Conservation (phyloP, 2,329 filamentous ascomycete genomes). For the Fusarium sp. region DNA sequence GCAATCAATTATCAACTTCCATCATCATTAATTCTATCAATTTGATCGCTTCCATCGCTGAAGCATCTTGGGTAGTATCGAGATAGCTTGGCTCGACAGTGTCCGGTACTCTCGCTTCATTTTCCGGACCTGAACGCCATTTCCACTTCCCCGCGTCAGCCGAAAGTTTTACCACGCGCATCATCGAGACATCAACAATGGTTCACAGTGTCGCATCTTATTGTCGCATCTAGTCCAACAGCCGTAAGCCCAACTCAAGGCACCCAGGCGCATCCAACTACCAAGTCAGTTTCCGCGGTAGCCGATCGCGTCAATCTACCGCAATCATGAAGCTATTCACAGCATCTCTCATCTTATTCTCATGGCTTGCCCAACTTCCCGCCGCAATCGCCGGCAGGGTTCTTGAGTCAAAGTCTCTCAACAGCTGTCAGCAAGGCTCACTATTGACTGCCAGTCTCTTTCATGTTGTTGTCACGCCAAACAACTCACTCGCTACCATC, state of each 20-base stretch:
- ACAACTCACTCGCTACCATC: constrained; percentile 76
- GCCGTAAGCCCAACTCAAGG: background rate
- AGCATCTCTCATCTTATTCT: constrained; percentile 11
- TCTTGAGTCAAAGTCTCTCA: constrained; percentile 84
- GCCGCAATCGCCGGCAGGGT: constrained; percentile 64
- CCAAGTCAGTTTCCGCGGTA: background rate
- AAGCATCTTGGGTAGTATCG: no score
- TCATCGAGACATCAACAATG: constrained; percentile 12
- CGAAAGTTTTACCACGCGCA: background rate
- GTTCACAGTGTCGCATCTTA: background rate
- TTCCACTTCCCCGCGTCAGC: background rate
- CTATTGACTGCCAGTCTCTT: constrained; percentile 89
- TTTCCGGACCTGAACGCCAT: background rate
- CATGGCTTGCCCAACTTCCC: constrained; percentile 21
- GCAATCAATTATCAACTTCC: background rate
- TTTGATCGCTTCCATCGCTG: background rate
- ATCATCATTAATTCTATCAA: background rate
- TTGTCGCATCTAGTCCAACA: background rate
- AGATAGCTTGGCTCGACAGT: background rate
- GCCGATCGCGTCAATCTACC: background rate
- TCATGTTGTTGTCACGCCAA: constrained; percentile 81
- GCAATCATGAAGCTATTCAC: constrained; percentile 22
- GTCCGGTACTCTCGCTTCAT: constrained; percentile 8
- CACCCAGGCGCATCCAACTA: no score
- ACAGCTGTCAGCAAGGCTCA: constrained; percentile 83